phyloP scores from a whole-genome alignment of 257 asterid genomes.

The Solanum ahanhuiri region DNA sequence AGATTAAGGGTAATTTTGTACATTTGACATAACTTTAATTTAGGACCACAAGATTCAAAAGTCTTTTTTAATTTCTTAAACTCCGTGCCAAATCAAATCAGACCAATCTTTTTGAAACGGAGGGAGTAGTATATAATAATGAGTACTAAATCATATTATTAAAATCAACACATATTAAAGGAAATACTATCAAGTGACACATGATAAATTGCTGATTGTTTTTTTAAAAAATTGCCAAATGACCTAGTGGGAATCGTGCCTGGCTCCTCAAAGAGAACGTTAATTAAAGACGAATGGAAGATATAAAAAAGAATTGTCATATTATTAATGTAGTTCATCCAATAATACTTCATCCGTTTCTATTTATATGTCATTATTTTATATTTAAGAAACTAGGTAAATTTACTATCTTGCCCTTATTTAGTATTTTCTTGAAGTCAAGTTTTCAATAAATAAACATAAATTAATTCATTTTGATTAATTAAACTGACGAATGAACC shows the following conservation, averaged over 20 bases:
- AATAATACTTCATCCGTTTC: too few relatives aligned
- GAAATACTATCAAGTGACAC: background rate
- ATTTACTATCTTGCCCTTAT: too few relatives aligned
- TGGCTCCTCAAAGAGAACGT: background rate
- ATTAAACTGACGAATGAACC: background rate
- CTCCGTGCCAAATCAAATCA: too few relatives aligned
- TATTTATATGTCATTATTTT: background rate
- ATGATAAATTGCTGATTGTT: background rate
- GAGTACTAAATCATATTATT: background rate
- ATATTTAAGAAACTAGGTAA: too few relatives aligned
- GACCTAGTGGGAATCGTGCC: background rate
- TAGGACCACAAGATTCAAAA: too few relatives aligned
- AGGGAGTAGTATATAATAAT: background rate
- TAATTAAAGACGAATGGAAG: background rate
- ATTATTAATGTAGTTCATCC: background rate
- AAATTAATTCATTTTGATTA: background rate
- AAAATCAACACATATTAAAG: background rate
- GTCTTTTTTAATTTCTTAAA: too few relatives aligned
- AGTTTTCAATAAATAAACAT: too few relatives aligned
- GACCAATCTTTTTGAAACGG: too few relatives aligned
- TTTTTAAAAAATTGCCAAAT: background rate
- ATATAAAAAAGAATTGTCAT: too few relatives aligned
- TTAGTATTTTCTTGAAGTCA: too few relatives aligned
- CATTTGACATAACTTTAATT: too few relatives aligned
- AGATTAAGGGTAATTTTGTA: too few relatives aligned